phyloP scores from a whole-genome alignment of 768 basidiomycete species.

The Boletus pseudo-olivaceus region DNA sequence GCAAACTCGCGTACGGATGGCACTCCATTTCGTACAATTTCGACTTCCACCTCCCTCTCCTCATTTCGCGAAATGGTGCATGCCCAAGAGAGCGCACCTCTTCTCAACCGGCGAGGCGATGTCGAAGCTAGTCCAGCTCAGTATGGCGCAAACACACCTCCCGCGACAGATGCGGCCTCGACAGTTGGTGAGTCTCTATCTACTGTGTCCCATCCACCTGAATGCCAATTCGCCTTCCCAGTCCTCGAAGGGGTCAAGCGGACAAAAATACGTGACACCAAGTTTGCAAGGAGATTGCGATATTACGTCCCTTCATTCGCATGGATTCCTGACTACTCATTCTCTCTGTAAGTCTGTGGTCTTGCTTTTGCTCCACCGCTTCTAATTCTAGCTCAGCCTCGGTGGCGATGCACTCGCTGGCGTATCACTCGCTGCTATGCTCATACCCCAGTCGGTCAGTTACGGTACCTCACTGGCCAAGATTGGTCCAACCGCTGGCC shows the following conservation, averaged over 20 bases:
- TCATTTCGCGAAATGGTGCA: conserved; percentile 25
- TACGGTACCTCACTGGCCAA: conserved; percentile 88
- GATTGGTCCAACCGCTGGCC: conserved; percentile 78
- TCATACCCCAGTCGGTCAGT: conserved; percentile 85
- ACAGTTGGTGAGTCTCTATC: conserved; percentile 14
- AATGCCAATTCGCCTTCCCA: neutral
- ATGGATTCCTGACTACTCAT: conserved; percentile 78
- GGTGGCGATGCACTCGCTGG: conserved; percentile 80
- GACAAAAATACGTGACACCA: conserved; percentile 21
- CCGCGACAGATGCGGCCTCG: conserved; percentile 16
- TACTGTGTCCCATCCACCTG: neutral
- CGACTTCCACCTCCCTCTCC: conserved; percentile 26
- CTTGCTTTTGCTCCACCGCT: neutral
- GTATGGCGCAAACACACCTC: conserved; percentile 18
- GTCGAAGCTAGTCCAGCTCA: conserved; percentile 24
- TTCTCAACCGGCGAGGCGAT: conserved; percentile 24
- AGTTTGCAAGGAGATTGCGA: conserved; percentile 47
- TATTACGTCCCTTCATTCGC: conserved; percentile 77
- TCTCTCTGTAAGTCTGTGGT: conserved; percentile 50
- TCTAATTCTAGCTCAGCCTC: conserved; percentile 36
- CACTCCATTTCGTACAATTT: conserved; percentile 20
- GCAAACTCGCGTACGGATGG: conserved; percentile 1
- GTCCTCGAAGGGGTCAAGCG: conserved; percentile 15
- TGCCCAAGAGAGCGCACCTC: conserved; percentile 21
- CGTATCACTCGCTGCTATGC: conserved; percentile 78